These are phyloP conservation scores for Mimosa bimucronata DNA, from an alignment of 306 rosid species.

Conservation along the genomic window DNA sequence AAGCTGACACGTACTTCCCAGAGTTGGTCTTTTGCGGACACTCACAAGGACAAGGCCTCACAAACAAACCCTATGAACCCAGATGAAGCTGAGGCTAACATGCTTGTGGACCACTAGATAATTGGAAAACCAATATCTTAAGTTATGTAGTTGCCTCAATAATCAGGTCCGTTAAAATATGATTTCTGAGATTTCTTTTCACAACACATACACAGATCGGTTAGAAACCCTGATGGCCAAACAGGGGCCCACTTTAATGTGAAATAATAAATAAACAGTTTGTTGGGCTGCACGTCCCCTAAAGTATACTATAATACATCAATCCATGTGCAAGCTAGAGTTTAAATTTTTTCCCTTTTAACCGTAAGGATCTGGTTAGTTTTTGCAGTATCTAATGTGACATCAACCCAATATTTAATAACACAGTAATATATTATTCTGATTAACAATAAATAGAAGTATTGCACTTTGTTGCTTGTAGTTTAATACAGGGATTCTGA, in stretches of 20 bases:
- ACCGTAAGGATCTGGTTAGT: background rate
- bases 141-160: slow-evolving; percentile 17
- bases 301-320: slow-evolving; percentile 34
- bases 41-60: slow-evolving; percentile 37
- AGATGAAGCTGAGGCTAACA: slow-evolving; percentile 36
- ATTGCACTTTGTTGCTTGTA: too few relatives aligned
- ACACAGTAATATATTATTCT: slow-evolving; percentile 29
- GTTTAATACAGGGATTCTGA: too few relatives aligned
- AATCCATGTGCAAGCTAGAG: slow-evolving; percentile 38
- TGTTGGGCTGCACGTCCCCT: slow-evolving; percentile 21
- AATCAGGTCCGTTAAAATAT: slow-evolving; percentile 31
- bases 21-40: slow-evolving; percentile 21
- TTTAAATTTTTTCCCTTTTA: slow-evolving; percentile 6
- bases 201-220: slow-evolving; percentile 39
- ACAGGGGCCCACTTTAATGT: slow-evolving; percentile 56
- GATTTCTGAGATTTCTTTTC: slow-evolving; percentile 28
- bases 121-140: background rate
- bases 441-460: too few relatives aligned
- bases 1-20: slow-evolving; percentile 33
- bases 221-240: slow-evolving; percentile 41
- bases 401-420: slow-evolving; percentile 32
- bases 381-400: background rate
- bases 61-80: slow-evolving; percentile 21
- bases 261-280: slow-evolving; percentile 37
- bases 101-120: slow-evolving; percentile 5